Conservation (phyloP, 139 green algal genomes). For the Medakamo hakoo region DNA sequence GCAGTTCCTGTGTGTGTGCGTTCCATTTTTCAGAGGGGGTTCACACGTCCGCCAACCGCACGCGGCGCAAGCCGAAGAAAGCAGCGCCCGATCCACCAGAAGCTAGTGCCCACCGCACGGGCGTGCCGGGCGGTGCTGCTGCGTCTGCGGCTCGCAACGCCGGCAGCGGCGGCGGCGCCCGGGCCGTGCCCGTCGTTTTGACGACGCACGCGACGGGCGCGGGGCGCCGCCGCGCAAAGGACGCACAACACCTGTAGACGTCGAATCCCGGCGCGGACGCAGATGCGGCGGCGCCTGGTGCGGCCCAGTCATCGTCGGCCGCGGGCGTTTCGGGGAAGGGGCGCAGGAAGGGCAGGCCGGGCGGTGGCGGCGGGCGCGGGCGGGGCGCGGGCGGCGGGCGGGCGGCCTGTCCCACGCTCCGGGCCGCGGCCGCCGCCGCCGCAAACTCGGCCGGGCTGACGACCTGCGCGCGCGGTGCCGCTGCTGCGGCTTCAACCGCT, state of each 20-base stretch:
- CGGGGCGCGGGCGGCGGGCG: no score
- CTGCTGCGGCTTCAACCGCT: no score
- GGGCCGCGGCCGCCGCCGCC: no score
- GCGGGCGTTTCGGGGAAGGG: background rate
- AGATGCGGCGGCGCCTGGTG: no score
- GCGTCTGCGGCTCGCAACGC: background rate
- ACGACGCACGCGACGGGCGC: background rate
- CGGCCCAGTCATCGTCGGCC: background rate
- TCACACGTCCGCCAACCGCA: background rate
- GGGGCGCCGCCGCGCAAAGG: background rate
- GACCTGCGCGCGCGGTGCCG: no score
- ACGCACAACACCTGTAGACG: background rate
- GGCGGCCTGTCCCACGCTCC: no score
- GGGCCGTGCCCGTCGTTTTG: background rate
- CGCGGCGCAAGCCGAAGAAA: background rate
- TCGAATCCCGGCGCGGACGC: background rate
- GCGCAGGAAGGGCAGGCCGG: background rate
- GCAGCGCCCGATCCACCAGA: background rate
- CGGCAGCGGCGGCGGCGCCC: no score
- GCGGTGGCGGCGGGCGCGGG: no score
- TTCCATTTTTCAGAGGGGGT: background rate
- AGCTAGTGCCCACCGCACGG: background rate
- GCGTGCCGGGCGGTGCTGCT: background rate
- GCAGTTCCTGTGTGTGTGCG: background rate
- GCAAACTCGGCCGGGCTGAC: no score